These are phyloP conservation scores for Phaeosphaeriaceae sp. DNA, from an alignment of 2,329 filamentous ascomycete species.

Conservation along the genomic window DNA sequence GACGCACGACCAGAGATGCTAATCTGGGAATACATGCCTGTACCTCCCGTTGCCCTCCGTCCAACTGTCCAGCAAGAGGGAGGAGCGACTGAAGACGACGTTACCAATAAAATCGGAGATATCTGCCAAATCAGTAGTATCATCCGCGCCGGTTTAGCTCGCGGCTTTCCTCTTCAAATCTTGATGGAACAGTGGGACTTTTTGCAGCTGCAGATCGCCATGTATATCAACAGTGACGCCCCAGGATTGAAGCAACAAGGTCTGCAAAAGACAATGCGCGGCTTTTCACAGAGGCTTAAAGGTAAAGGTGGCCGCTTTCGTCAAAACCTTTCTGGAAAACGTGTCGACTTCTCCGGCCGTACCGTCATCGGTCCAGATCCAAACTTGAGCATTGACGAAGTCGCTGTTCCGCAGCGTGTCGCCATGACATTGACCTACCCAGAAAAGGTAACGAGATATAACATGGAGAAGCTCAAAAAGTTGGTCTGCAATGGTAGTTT, in stretches of 20 bases:
- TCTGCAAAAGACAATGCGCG: constrained; percentile 85
- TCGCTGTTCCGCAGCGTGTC: constrained; percentile 89
- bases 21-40: constrained; percentile 94
- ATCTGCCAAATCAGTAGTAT: constrained; percentile 92
- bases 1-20: constrained; percentile 96
- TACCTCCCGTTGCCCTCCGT: constrained; percentile 90
- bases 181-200: constrained; percentile 99
- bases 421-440: constrained; percentile 97
- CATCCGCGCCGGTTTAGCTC: constrained; percentile 80
- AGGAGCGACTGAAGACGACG: constrained; percentile 92
- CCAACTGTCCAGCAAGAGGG: constrained; percentile 93
- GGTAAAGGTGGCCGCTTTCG: constrained; percentile 97
- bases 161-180: constrained; percentile 82
- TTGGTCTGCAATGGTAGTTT: constrained; percentile 77
- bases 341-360: constrained; percentile 96
- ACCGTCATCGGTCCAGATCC: constrained; percentile 98
- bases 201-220: constrained; percentile 89
- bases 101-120: constrained; percentile 95
- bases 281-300: constrained; percentile 93
- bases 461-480: constrained; percentile 78
- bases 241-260: constrained; percentile 89
- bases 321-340: constrained; percentile 95
- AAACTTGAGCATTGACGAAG: constrained; percentile 90
- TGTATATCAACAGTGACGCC: constrained; percentile 97
- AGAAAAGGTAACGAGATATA: constrained; percentile 83